Evolutionary conservation across 129 eudicot species (phyloP), one percentile per base, ranked within the genome.

Genomic region (Chrysanthemum seticuspe): DNA sequence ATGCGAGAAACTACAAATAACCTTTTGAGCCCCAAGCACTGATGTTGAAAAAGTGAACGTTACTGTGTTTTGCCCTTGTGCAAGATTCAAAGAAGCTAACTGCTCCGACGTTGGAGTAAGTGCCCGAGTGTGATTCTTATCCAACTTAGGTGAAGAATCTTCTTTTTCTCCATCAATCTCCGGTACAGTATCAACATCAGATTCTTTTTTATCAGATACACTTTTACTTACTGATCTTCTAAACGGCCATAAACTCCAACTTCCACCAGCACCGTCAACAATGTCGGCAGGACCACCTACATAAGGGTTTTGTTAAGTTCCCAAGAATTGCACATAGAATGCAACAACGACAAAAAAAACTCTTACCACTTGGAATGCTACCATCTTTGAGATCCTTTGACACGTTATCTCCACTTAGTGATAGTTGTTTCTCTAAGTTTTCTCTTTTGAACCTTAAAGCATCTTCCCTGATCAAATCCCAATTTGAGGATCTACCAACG

Each of bases 21-120:
- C 99, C 99, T 86, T 91, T 71, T 95, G 99, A 67, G 88, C 67
- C 67, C 99, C 99, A 57, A 90, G 81, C 86, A 90, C 87, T 6
- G 88, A 70, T 13, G 97, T 94, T 62, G 96, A 88, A 82, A 90
- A 95, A 54, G 94, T 90, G 78, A 95, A 95, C 15, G 82, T 77
- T 1, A 95, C 93, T 44, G 69, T 69, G 72, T 95, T 95, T 78
- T 67, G 78, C 67, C 99, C 99, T 80, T 95, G 90, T 80, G 88
- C 80, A 10, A 95, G 84, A 74, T 88, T 85, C 79, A 95, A 86
- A 64, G 96, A 83, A 27, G 94, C 89, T 81, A 95, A 74, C 77
- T 95, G 99, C 50, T 95, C 96, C 27, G 99, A 62, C 52, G 96
- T 88, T 67, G 99, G 99, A 48, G 81, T 75, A 75, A 81, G 79